Percentiles rank a stretch among this genome's conserved stretches.
Evolutionary conservation across 306 rosid genomes (phyloP).

Genomic region (Cicer pinnatifidum): DNA sequence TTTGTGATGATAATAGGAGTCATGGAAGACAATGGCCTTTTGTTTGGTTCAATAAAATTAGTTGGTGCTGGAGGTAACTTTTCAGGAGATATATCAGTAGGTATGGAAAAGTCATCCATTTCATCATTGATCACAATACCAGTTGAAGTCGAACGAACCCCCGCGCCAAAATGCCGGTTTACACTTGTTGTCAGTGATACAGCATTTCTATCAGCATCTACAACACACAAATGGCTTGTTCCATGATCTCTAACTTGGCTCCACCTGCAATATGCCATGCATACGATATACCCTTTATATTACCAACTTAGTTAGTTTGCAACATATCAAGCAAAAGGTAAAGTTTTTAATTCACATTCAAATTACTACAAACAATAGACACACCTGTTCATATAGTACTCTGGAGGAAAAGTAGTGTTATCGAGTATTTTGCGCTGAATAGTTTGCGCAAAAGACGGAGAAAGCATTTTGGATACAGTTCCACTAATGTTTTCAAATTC

Average conservation of each 20-base stretch:
- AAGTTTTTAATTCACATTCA: constrained; percentile 24
- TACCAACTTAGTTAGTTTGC: constrained; percentile 12
- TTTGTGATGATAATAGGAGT: constrained; percentile 74
- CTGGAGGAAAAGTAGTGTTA: constrained; percentile 87
- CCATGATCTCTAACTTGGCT: constrained; percentile 92
- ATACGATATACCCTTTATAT: constrained; percentile 8
- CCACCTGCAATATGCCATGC: constrained; percentile 66
- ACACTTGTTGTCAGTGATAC: constrained; percentile 81
- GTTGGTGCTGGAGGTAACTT: constrained; percentile 86
- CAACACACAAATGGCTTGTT: constrained; percentile 89
- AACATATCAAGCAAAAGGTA: constrained; percentile 28
- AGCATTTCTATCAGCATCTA: constrained; percentile 87
- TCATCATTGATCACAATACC: constrained; percentile 85
- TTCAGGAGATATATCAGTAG: constrained; percentile 64
- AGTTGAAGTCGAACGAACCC: constrained; percentile 78
- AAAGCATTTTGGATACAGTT: constrained; percentile 66
- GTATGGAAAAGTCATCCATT: constrained; percentile 88
- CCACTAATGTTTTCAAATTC: constrained; percentile 55
- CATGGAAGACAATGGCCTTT: constrained; percentile 93
- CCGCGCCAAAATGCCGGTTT: constrained; percentile 70
- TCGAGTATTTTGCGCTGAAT: constrained; percentile 69
- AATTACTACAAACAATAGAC: constrained; percentile 30
- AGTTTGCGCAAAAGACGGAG: constrained; percentile 67
- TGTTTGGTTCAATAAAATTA: constrained; percentile 76
- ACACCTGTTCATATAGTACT: constrained; percentile 73